A percentile compares a stretch with the other conserved stretches of the same genome.
Conservation (phyloP, 1,284 basidiomycete species). For the Kalmanozyma brasiliensis region DNA sequence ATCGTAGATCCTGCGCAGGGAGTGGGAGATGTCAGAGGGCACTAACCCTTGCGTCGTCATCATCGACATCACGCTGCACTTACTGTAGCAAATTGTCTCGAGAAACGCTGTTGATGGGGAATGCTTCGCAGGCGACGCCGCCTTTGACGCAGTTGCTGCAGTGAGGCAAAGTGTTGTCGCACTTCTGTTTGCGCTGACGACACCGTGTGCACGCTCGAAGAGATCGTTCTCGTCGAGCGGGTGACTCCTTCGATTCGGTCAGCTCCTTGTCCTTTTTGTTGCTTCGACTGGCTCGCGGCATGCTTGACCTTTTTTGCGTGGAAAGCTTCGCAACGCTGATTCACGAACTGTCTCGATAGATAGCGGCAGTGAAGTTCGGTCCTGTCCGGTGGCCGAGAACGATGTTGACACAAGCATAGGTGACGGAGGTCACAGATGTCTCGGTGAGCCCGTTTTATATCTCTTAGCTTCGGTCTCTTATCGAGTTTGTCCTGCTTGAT, state of each 20-base stretch:
- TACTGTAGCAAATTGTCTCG: slow-evolving; percentile 42
- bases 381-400: neutral
- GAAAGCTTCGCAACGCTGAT: neutral
- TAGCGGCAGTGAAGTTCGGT: neutral
- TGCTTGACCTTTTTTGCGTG: slow-evolving; percentile 1
- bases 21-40: neutral
- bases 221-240: slow-evolving; percentile 19
- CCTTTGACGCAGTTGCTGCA: slow-evolving; percentile 48
- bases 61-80: neutral
- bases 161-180: slow-evolving; percentile 40
- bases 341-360: too few relatives aligned
- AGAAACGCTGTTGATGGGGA: slow-evolving; percentile 26
- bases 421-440: neutral
- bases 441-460: slow-evolving; percentile 12
- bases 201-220: slow-evolving; percentile 46
- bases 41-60: neutral
- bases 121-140: slow-evolving; percentile 27
- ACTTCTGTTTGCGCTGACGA: slow-evolving; percentile 43
- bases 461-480: neutral
- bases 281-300: slow-evolving; percentile 10
- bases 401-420: neutral
- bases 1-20: slow-evolving; percentile 14
- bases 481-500: too few relatives aligned
- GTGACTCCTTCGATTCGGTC: neutral
- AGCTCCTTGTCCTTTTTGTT: neutral